Percentiles rank a stretch among this genome's conserved stretches.
Evolutionary conservation across 306 rosid species (phyloP).

Genomic region (Pterocarpus santalinus): DNA sequence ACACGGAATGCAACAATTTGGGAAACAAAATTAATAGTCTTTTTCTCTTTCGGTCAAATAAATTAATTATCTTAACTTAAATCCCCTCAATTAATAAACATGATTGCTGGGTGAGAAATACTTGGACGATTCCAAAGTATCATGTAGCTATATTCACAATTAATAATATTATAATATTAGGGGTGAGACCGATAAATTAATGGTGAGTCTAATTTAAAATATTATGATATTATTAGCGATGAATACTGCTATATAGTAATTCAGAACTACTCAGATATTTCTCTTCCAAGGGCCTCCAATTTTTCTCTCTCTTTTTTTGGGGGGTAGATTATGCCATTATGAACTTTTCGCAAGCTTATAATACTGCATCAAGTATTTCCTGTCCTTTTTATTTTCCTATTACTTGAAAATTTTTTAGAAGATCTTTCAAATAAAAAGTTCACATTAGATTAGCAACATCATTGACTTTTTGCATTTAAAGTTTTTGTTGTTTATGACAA

Average conservation of each 20-base stretch:
- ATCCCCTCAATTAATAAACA: background rate
- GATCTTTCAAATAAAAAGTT: background rate
- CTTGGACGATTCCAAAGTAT: too few species aligned
- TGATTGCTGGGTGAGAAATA: background rate
- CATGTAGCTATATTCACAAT: too few species aligned
- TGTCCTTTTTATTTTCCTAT: background rate
- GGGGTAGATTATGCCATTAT: background rate
- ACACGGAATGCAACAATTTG: background rate
- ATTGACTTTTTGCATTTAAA: background rate
- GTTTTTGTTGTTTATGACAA: background rate
- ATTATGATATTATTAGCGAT: too few species aligned
- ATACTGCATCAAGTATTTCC: background rate
- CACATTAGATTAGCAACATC: background rate
- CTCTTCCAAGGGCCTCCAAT: too few species aligned
- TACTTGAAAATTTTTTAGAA: background rate
- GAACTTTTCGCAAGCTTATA: background rate
- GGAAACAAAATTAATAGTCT: too few species aligned
- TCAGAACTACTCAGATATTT: too few species aligned
- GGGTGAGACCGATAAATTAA: too few species aligned
- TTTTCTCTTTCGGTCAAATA: background rate
- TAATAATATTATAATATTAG: too few species aligned
- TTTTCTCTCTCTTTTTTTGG: too few species aligned
- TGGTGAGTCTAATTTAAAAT: too few species aligned
- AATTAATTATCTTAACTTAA: too few species aligned
- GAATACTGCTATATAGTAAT: too few species aligned